Evolutionary conservation across 2,329 filamentous ascomycete genomes (phyloP).

Genomic region (Phaeosphaeriaceae sp.): DNA sequence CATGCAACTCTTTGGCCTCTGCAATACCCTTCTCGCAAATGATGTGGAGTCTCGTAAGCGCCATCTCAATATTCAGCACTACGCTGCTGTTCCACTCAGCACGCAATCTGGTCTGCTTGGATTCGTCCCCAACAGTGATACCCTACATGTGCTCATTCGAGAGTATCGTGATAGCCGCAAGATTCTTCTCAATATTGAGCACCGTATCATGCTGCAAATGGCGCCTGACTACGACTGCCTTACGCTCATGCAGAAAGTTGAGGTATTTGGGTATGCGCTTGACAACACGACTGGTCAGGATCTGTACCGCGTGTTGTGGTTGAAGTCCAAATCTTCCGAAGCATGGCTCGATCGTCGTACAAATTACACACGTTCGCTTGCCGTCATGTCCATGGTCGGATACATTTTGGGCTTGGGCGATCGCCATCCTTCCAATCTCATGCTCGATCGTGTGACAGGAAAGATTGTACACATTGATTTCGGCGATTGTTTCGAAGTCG

Average conservation of each 20-base stretch:
- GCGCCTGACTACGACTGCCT: conserved; percentile 98
- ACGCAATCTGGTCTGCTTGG: conserved; percentile 94
- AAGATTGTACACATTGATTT: conserved; percentile 99
- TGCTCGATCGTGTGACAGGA: conserved; percentile 94
- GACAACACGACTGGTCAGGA: conserved; percentile 99
- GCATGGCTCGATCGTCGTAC: conserved; percentile 96
- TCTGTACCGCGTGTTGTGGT: conserved; percentile 95
- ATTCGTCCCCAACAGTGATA: conserved; percentile 98
- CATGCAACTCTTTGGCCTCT: conserved; percentile 98
- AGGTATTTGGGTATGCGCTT: conserved; percentile 98
- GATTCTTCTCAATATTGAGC: conserved; percentile 98
- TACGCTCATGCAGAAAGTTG: conserved; percentile 99
- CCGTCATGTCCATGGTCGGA: conserved; percentile 99
- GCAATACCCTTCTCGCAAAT: conserved; percentile 91
- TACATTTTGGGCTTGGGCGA: conserved; percentile 98
- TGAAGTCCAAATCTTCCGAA: conserved; percentile 98
- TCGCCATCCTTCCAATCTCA: conserved; percentile 95
- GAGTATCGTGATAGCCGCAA: conserved; percentile 97
- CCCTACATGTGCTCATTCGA: conserved; percentile 92
- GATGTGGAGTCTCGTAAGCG: conserved; percentile 97
- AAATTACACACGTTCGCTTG: conserved; percentile 97
- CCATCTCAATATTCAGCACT: conserved; percentile 94
- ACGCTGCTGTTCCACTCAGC: conserved; percentile 94
- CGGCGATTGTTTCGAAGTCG: conserved; percentile 98
- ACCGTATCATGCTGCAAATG: conserved; percentile 99